These are phyloP conservation scores for Pouteria glomerata DNA, from an alignment of 148 eudicot species.

Conservation along the genomic window DNA sequence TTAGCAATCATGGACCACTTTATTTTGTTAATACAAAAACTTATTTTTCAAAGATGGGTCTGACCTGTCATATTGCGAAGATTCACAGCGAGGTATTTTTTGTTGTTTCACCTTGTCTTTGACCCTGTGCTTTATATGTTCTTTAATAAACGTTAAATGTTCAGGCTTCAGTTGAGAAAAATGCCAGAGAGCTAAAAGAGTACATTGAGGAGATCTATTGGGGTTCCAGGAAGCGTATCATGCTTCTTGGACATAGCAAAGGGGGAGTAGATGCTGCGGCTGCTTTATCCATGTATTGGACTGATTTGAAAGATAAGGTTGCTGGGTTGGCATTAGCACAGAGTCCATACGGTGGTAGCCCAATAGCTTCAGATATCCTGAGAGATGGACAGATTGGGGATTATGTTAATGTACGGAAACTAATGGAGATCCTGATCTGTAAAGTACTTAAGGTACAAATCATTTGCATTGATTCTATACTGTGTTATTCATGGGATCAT, in stretches of 20 bases:
- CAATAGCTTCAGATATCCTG: conserved; percentile 92
- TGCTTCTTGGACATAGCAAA: conserved; percentile 98
- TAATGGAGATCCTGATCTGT: conserved; percentile 81
- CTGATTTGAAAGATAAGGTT: conserved; percentile 87
- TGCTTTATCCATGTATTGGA: conserved; percentile 92
- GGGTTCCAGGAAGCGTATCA: conserved; percentile 78
- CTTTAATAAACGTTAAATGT: conserved; percentile 16
- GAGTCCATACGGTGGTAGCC: conserved; percentile 99
- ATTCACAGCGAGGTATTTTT: conserved; percentile 93
- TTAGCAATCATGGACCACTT: conserved; percentile 98
- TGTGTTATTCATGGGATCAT: not conserved
- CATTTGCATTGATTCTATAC: not conserved
- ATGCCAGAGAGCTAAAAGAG: conserved; percentile 82
- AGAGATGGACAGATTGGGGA: conserved; percentile 95
- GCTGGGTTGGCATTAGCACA: conserved; percentile 91
- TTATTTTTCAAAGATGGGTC: conserved; percentile 84
- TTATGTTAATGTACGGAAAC: conserved; percentile 79
- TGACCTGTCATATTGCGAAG: conserved; percentile 96
- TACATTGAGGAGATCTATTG: conserved; percentile 92
- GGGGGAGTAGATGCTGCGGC: conserved; percentile 98
- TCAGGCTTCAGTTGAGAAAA: conserved; percentile 94
- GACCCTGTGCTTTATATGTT: not conserved
- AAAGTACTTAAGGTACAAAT: conserved; percentile 81
- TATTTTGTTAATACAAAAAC: conserved; percentile 71
- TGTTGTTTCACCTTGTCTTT: conserved; percentile 8